A percentile compares a stretch with the other conserved stretches of the same genome.
phyloP scores from a whole-genome alignment of 768 basidiomycete species.

The Lentinula lateritia region DNA sequence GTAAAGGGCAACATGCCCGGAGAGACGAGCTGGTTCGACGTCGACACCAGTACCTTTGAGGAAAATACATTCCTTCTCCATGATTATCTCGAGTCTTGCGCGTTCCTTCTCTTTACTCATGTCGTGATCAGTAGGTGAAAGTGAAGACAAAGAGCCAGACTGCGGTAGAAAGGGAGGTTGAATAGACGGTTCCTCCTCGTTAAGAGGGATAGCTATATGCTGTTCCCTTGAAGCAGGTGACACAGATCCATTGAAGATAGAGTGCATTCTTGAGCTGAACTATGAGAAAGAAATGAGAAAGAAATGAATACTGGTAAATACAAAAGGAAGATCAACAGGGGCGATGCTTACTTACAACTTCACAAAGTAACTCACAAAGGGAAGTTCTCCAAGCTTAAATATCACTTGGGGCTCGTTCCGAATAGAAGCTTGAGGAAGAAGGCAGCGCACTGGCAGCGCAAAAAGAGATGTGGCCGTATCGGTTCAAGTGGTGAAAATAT shows the following conservation, averaged over 20 bases:
- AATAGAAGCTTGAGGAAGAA: not conserved
- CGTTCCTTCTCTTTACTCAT: constrained; percentile 41
- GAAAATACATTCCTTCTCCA: constrained; percentile 63
- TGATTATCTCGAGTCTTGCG: constrained; percentile 67
- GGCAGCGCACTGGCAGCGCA: not conserved
- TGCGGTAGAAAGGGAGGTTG: not conserved
- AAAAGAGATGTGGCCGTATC: not conserved
- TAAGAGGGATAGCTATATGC: constrained; percentile 3
- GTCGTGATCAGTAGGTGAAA: constrained; percentile 20
- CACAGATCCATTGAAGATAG: constrained; percentile 3
- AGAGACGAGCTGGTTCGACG: constrained; percentile 75
- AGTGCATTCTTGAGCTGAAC: not conserved
- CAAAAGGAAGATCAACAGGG: not conserved
- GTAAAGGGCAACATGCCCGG: constrained; percentile 75
- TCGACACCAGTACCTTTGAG: constrained; percentile 80
- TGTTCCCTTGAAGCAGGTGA: not conserved
- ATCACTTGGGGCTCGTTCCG: not conserved
- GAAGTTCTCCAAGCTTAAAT: not conserved
- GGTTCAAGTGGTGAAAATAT: not conserved
- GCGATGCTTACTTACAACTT: not conserved
- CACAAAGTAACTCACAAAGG: not conserved
- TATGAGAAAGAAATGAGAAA: not conserved
- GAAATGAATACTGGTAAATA: not conserved
- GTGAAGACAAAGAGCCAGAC: not conserved
- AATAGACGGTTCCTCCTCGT: not conserved